A percentile compares a stretch with the other conserved stretches of the same genome.
Conservation (phyloP, 2,329 filamentous ascomycete genomes). For the Onygenales sp. region DNA sequence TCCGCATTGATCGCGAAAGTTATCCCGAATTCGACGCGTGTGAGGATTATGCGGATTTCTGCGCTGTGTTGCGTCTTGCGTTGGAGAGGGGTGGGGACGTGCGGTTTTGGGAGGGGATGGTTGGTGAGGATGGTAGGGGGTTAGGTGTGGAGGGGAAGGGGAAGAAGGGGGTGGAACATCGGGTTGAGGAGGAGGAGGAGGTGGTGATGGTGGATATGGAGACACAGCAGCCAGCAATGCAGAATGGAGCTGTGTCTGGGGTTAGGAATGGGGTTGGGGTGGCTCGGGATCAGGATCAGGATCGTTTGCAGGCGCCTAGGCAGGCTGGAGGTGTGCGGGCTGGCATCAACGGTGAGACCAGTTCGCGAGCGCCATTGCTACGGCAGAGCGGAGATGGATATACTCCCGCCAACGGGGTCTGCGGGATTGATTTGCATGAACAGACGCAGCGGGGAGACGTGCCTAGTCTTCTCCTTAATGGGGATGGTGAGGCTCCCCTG, state of each 20-base stretch:
- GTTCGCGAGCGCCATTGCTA: no score
- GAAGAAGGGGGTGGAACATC: no score
- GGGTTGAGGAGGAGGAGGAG: neutral
- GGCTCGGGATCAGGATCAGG: neutral
- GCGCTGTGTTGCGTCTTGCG: neutral
- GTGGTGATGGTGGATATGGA: neutral
- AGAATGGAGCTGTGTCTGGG: neutral
- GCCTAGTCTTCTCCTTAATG: no score
- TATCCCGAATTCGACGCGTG: neutral
- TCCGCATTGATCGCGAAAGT: neutral
- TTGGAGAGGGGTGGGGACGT: neutral
- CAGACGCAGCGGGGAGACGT: no score
- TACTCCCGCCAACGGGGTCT: no score
- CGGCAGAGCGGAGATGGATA: no score
- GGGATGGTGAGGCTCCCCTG: no score
- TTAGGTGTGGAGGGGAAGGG: neutral
- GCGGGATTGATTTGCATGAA: no score
- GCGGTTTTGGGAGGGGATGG: constrained; percentile 1
- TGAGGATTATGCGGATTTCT: neutral
- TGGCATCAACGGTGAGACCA: neutral
- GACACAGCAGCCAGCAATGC: neutral
- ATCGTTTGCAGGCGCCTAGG: neutral
- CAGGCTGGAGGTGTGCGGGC: neutral
- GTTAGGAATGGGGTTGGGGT: neutral
- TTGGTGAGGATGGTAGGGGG: neutral